phyloP scores from a whole-genome alignment of 768 basidiomycete genomes.

The Ramaria rubella region DNA sequence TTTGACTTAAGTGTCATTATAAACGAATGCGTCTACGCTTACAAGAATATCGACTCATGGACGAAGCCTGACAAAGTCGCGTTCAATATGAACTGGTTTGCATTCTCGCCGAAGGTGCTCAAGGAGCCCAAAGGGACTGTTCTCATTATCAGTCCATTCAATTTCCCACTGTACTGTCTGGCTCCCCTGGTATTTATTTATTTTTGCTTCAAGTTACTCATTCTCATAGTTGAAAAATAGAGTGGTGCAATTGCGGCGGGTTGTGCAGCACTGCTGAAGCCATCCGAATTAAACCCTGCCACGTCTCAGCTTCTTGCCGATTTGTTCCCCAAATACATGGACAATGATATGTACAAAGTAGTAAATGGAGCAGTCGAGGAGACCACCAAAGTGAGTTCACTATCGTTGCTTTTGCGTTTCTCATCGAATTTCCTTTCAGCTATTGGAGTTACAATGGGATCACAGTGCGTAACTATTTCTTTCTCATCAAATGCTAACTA shows the following conservation, averaged over 20 bases:
- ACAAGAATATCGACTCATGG: slow-evolving; percentile 69
- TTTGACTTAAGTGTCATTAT: slow-evolving; percentile 53
- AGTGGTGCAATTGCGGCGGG: slow-evolving; percentile 74
- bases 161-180: slow-evolving; percentile 53
- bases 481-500: slow-evolving; percentile 12
- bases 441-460: slow-evolving; percentile 68
- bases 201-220: slow-evolving; percentile 23
- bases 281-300: slow-evolving; percentile 61
- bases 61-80: slow-evolving; percentile 52
- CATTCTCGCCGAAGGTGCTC: slow-evolving; percentile 56
- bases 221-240: slow-evolving; percentile 26
- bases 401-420: background rate
- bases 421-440: slow-evolving; percentile 19
- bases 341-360: slow-evolving; percentile 30
- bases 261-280: slow-evolving; percentile 64
- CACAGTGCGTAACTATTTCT: slow-evolving; percentile 34
- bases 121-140: slow-evolving; percentile 76
- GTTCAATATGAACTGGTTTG: slow-evolving; percentile 48
- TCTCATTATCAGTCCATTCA: slow-evolving; percentile 45
- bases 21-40: slow-evolving; percentile 44
- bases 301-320: slow-evolving; percentile 54
- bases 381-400: slow-evolving; percentile 10
- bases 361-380: slow-evolving; percentile 20
- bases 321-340: slow-evolving; percentile 70
- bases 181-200: slow-evolving; percentile 47